A percentile compares a stretch with the other conserved stretches of the same genome.
These are phyloP conservation scores for Lenwebbia sp. DNA, from an alignment of 345 rosid genomes.

Conservation along the genomic window DNA sequence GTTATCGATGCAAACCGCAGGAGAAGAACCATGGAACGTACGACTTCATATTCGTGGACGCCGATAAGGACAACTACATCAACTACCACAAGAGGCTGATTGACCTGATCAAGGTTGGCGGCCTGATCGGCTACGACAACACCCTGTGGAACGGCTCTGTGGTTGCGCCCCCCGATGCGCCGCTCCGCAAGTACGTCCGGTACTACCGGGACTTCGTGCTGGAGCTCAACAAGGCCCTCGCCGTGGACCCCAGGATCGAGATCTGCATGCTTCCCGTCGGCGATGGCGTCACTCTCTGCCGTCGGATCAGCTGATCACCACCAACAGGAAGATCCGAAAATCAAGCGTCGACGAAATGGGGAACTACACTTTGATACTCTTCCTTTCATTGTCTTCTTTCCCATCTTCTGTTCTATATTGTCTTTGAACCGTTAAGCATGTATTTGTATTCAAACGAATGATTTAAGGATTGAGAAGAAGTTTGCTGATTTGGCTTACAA, in stretches of 20 bases:
- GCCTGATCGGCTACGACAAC: constrained; percentile 94
- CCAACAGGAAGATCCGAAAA: background rate
- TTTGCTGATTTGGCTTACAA: background rate
- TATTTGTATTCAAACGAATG: background rate
- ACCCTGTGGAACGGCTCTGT: constrained; percentile 96
- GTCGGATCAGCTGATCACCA: constrained; percentile 45
- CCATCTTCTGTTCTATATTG: background rate
- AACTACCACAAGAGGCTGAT: constrained; percentile 85
- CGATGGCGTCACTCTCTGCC: constrained; percentile 96
- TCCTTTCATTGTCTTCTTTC: background rate
- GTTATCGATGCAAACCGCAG: constrained; percentile 20
- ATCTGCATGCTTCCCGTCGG: constrained; percentile 95
- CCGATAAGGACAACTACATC: constrained; percentile 92
- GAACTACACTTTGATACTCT: background rate
- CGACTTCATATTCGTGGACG: constrained; percentile 95
- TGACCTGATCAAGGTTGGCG: constrained; percentile 79
- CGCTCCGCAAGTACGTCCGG: constrained; percentile 76
- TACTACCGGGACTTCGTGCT: constrained; percentile 81
- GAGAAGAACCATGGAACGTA: constrained; percentile 60
- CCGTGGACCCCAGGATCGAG: constrained; percentile 94
- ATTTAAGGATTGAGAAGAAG: background rate
- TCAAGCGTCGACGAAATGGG: accelerated
- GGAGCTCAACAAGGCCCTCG: constrained; percentile 95
- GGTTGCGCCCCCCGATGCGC: constrained; percentile 78
- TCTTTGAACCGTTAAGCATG: background rate